Percentiles rank a stretch among this genome's conserved stretches.
Evolutionary conservation across 495 filamentous ascomycete species (phyloP).

Genomic region (Usnea hakonensis): DNA sequence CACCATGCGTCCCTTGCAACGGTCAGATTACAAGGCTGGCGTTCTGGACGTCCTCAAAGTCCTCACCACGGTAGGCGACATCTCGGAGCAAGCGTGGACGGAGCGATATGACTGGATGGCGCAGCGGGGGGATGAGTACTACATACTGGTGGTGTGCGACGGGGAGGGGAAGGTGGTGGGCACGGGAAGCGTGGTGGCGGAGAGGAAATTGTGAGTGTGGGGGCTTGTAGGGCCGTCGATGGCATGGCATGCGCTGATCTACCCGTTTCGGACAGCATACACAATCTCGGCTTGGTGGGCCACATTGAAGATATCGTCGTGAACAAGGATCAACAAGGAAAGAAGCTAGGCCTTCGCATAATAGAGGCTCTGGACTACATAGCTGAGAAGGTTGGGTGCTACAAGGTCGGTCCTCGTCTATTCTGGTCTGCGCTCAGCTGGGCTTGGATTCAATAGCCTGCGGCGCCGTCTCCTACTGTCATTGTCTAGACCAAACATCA

Average conservation of each 20-base stretch:
- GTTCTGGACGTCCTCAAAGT: conserved; percentile 89
- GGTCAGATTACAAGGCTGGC: conserved; percentile 65
- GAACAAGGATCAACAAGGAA: conserved; percentile 86
- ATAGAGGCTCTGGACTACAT: conserved; percentile 92
- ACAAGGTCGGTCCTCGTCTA: conserved; percentile 57
- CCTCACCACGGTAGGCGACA: conserved; percentile 86
- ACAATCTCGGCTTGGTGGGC: conserved; percentile 51
- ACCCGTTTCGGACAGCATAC: conserved; percentile 20
- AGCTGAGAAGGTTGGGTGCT: conserved; percentile 77
- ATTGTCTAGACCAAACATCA: neutral
- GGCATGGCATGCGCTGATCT: neutral
- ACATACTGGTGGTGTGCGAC: conserved; percentile 75
- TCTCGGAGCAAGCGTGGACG: conserved; percentile 65
- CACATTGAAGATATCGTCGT: conserved; percentile 99
- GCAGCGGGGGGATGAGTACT: conserved; percentile 72
- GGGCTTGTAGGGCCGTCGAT: conserved; percentile 13
- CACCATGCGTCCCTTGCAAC: conserved; percentile 69
- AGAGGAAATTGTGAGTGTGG: conserved; percentile 43
- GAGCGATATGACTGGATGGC: conserved; percentile 80
- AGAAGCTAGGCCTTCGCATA: conserved; percentile 85
- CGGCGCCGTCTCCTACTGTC: neutral
- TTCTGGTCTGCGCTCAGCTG: neutral
- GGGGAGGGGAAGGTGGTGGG: conserved; percentile 64
- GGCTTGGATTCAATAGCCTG: neutral
- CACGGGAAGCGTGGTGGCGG: conserved; percentile 79